A percentile compares a stretch with the other conserved stretches of the same genome.
Evolutionary conservation across 805 yeast species (phyloP).

Genomic region (Cyberlindnera americana): DNA sequence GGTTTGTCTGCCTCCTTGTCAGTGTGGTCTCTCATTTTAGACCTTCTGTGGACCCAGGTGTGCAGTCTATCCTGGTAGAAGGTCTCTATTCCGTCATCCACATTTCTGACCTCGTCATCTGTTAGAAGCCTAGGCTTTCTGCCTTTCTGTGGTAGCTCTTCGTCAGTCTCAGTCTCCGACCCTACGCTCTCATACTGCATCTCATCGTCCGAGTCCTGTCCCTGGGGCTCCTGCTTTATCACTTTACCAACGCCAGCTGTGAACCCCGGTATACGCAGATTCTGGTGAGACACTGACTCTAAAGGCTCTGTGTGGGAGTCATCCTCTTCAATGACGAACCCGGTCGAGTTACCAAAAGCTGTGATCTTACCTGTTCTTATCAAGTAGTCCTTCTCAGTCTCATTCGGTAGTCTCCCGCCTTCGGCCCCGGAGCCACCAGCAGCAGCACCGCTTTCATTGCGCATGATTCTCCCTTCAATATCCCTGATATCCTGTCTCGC

Average conservation of each 20-base stretch:
- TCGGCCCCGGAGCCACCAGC: slow-evolving; percentile 8
- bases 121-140: slow-evolving; percentile 18
- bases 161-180: slow-evolving; percentile 22
- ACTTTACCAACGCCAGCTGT: slow-evolving; percentile 9
- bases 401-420: slow-evolving; percentile 51
- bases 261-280: slow-evolving; percentile 26
- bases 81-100: slow-evolving; percentile 81
- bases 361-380: slow-evolving; percentile 90
- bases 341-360: slow-evolving; percentile 76
- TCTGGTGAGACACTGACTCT: slow-evolving; percentile 19
- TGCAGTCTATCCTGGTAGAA: slow-evolving; percentile 57
- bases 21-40: slow-evolving; percentile 34
- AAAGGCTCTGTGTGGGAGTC: slow-evolving; percentile 17
- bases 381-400: slow-evolving; percentile 73
- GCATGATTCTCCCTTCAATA: slow-evolving; percentile 44
- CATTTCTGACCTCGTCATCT: slow-evolving; percentile 38
- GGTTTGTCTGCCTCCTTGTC: slow-evolving; percentile 24
- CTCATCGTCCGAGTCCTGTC: slow-evolving; percentile 16
- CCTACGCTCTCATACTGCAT: slow-evolving; percentile 7
- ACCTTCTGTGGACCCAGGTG: slow-evolving; percentile 56
- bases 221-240: slow-evolving; percentile 20
- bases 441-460: slow-evolving; percentile 25
- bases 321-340: slow-evolving; percentile 43
- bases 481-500: slow-evolving; percentile 62
- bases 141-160: slow-evolving; percentile 12